Evolutionary conservation across 2,329 filamentous ascomycete species (phyloP), one percentile per base, ranked within the genome.

Genomic region (Bipolaris bicolor): DNA sequence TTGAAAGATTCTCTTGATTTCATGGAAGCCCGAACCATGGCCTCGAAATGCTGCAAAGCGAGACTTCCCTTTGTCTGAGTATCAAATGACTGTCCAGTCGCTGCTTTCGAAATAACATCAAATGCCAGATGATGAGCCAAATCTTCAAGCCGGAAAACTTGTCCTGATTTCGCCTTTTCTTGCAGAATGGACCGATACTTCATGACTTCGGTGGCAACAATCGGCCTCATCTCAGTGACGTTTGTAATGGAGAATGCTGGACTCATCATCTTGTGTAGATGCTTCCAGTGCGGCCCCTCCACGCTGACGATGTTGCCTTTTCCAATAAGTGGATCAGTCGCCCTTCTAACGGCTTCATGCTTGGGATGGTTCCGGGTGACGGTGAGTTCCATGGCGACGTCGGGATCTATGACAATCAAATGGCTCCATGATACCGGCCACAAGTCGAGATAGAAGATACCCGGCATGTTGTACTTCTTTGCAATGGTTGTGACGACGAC

Each of bases 381-480:
- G 1, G 75, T 78, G 47, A 80, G 62, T 24, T 81, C 67, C 3
- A 75, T 64, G 9, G 74, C 68, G 34, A 78, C 59, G n/a, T 78
- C 73, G 5, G 76, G 72, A 50, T 78, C 73, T 18, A 73, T 70
- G 2, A 80, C 70, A 9, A 78, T 65, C n/a, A 71, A 34, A 11
- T 69, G 62, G 15, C 55, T 50, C 5, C 63, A 66, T 2, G 68
- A 71, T 6, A 78, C 39, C 0, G 80, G 80, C 79, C 79, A 82
- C 2, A 78, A 54, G 57, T 82, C 80, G 4, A 82, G 49, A 57
- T 81, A 81, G 64, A 78, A 81, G 24, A 76, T 59, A 7, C 69
- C 63, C 1, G 70, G 70, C 13, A 76, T 55, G n/a, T 74, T 62
- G 57, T 75, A 75, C 43, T 74, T 67, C 34, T 75, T 69, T 33